A percentile compares a stretch with the other conserved stretches of the same genome.
Evolutionary conservation across 1,139 yeast species (phyloP).

Genomic region (Lodderomyces theae): DNA sequence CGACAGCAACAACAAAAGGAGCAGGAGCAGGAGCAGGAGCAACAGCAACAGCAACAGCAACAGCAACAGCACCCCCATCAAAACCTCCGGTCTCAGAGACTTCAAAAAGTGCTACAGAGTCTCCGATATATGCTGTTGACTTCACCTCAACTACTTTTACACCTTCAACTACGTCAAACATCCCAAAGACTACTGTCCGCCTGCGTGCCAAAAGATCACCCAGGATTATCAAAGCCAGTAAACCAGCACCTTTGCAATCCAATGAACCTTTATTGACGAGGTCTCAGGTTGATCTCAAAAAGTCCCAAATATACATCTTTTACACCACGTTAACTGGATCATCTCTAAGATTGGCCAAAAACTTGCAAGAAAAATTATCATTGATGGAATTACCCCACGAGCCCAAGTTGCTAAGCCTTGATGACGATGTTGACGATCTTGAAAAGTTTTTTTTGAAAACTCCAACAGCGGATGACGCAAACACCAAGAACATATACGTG

Average conservation of each 20-base stretch:
- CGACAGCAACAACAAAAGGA: background rate
- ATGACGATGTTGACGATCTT: constrained; percentile 79
- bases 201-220: constrained; percentile 33
- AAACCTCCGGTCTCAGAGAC: background rate
- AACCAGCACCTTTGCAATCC: constrained; percentile 18
- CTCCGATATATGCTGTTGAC: constrained; percentile 45
- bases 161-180: constrained; percentile 23
- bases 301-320: constrained; percentile 59
- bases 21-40: too few relatives aligned
- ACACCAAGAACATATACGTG: constrained; percentile 50
- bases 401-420: constrained; percentile 64
- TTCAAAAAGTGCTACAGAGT: constrained; percentile 14
- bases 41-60: background rate
- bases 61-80: too few relatives aligned
- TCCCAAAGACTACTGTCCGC: constrained; percentile 20
- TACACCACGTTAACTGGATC: constrained; percentile 87
- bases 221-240: constrained; percentile 39
- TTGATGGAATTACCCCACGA: constrained; percentile 32
- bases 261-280: constrained; percentile 29
- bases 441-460: constrained; percentile 77
- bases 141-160: constrained; percentile 39
- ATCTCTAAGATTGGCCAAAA: constrained; percentile 65
- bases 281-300: constrained; percentile 31
- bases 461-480: constrained; percentile 37
- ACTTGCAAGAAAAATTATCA: constrained; percentile 36